Base-by-base conservation (phyloP, 2,329 filamentous ascomycete genomes). In the Chaetomium strumarium region DNA sequence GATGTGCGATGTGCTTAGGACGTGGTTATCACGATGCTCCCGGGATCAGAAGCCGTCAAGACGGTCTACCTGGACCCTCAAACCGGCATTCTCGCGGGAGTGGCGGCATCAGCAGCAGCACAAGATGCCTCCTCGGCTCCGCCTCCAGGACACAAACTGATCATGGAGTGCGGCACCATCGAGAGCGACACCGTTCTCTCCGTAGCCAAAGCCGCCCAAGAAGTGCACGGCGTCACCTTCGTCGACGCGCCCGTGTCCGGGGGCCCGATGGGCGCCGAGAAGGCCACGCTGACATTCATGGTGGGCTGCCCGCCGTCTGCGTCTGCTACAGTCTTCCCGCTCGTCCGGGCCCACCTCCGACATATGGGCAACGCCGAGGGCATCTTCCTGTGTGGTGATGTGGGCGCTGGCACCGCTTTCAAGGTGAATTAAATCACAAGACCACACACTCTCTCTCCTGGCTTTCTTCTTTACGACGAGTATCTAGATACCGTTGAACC, bases 321-420 rank as follows among this genome's bases (percentile, higher is more conserved):
- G 7, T 72, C 78, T 0, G 60, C 66, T 12, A 70, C 76, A 11
- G 66, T 80, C 0, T 74, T 86, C 8, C 73, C 78, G 2, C 69
- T 76, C 4, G 78, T 79, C 1, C 78, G 75, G 13, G 72, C 76
- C 2, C 74, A 84, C 2, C 68, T 88, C 6, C 70, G 73, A 5
- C 68, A 82, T 52, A 87, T 89, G 84, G 68, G 68, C 5, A 63
- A 62, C 29, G 54, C 63, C 7, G 58, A 67, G 3, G 61, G 62
- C 1, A 78, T 85, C 8, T 77, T 86, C 58, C 81, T 86, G 56
- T 75, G 87, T 49, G 85, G 85, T 1, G 76, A 76, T 13, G 62
- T 66, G 4, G 84, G 84, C 2, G 75, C 83, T 3, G 85, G 85
- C 0, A 75, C 88, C 0, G 83, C 85, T 8, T 85, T 79, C 24